phyloP scores from a whole-genome alignment of 768 basidiomycete genomes.

The Boletellus ananas region DNA sequence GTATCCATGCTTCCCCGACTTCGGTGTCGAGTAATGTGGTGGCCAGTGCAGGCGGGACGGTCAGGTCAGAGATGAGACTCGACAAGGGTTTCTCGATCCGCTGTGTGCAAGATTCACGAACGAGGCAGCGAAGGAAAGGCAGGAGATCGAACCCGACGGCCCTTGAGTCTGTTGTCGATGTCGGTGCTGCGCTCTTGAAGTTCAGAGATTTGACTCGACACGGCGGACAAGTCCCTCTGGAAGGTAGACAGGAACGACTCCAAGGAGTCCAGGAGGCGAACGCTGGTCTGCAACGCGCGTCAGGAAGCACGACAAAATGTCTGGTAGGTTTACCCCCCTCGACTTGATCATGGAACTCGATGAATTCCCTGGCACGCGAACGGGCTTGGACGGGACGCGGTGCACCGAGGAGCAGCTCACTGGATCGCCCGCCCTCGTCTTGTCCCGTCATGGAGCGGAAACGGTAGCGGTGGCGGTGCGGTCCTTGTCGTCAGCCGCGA shows the following conservation, averaged over 20 bases:
- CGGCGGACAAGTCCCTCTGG: constrained; percentile 88
- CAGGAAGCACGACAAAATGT: background rate
- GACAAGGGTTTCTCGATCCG: constrained; percentile 86
- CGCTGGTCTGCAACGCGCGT: constrained; percentile 62
- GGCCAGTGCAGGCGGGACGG: constrained; percentile 77
- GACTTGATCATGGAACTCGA: constrained; percentile 90
- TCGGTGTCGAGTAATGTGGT: constrained; percentile 76
- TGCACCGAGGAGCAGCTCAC: constrained; percentile 12
- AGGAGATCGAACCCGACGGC: constrained; percentile 62
- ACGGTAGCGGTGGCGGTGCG: constrained; percentile 12
- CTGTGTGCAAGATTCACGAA: constrained; percentile 39
- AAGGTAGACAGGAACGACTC: constrained; percentile 93
- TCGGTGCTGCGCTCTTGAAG: constrained; percentile 87
- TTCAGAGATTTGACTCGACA: constrained; percentile 95
- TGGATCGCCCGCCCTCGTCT: background rate
- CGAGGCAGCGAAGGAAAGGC: background rate
- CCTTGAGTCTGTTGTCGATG: constrained; percentile 83
- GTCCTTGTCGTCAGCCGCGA: constrained; percentile 6
- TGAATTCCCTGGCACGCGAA: constrained; percentile 58
- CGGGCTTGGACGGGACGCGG: constrained; percentile 24
- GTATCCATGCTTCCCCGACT: constrained; percentile 87
- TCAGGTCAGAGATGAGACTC: constrained; percentile 73
- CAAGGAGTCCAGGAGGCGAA: constrained; percentile 79
- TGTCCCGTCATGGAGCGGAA: background rate
- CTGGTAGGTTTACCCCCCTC: constrained; percentile 45